These are phyloP conservation scores for Polymyxa betae DNA, from an alignment of 208 protist genomes.

Conservation along the genomic window DNA sequence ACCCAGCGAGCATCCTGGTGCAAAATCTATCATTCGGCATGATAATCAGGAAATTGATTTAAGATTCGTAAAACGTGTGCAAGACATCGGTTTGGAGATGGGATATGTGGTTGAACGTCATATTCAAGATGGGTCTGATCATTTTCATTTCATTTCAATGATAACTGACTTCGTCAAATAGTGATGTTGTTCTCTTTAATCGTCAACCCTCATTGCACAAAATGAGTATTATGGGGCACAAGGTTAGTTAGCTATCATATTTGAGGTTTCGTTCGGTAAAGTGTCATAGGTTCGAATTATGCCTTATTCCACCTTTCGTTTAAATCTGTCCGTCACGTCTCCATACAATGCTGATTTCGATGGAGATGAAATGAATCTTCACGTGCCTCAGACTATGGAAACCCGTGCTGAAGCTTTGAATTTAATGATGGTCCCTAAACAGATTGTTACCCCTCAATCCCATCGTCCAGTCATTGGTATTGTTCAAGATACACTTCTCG, in stretches of 20 bases:
- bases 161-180: constrained; percentile 82
- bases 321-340: constrained; percentile 97
- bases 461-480: constrained; percentile 99
- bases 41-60: constrained; percentile 86
- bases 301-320: constrained; percentile 97
- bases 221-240: constrained; percentile 99
- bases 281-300: constrained; percentile 76
- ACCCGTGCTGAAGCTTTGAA: constrained; percentile 86
- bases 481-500: constrained; percentile 98
- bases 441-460: constrained; percentile 98
- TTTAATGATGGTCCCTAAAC: constrained; percentile 97
- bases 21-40: constrained; percentile 78
- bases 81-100: constrained; percentile 85
- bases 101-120: constrained; percentile 92
- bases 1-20: constrained; percentile 91
- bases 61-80: constrained; percentile 76
- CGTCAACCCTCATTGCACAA: constrained; percentile 99
- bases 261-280: constrained; percentile 69
- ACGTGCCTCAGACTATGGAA: constrained; percentile 96
- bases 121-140: constrained; percentile 88
- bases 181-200: constrained; percentile 99
- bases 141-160: background rate
- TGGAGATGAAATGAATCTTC: constrained; percentile 99
- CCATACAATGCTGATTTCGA: constrained; percentile 99
- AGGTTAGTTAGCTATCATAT: constrained; percentile 70